These are phyloP conservation scores for Aegilops umbellulata DNA, from an alignment of 176 grass and related monocot genomes.

Conservation along the genomic window DNA sequence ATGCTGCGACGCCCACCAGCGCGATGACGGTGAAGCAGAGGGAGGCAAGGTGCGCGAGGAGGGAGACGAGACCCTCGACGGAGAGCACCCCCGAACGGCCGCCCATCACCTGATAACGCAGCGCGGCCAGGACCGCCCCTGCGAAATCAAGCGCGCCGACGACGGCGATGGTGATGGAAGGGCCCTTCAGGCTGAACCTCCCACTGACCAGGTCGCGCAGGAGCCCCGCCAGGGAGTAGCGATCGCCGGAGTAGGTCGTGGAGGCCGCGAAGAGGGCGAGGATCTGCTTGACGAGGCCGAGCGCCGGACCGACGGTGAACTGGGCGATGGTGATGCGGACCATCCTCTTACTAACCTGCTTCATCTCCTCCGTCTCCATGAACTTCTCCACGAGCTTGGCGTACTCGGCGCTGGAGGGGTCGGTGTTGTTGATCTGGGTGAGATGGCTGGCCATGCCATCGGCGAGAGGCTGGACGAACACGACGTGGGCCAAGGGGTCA, in stretches of 20 bases:
- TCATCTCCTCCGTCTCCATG: background rate
- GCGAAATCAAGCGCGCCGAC: background rate
- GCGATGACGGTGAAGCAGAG: background rate
- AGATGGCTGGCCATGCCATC: background rate
- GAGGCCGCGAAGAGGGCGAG: slow-evolving; percentile 12
- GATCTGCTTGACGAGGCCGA: background rate
- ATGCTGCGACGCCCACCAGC: background rate
- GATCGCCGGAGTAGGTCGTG: slow-evolving; percentile 31
- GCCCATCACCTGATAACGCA: background rate
- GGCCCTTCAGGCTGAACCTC: background rate
- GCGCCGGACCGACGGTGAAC: background rate
- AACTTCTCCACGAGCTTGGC: background rate
- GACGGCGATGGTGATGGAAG: slow-evolving; percentile 15
- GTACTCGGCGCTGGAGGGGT: slow-evolving; percentile 10
- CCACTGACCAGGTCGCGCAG: background rate
- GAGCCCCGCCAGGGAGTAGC: background rate
- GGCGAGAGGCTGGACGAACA: background rate
- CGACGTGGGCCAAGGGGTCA: background rate
- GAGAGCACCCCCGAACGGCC: background rate
- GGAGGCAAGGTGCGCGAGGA: background rate
- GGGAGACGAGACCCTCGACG: background rate
- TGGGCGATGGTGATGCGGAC: background rate
- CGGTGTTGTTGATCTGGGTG: background rate
- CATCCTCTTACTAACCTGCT: background rate
- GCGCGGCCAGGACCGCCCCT: background rate